A percentile compares a stretch with the other conserved stretches of the same genome.
phyloP scores from a whole-genome alignment of 257 asterid genomes.

The Solanum chaucha region DNA sequence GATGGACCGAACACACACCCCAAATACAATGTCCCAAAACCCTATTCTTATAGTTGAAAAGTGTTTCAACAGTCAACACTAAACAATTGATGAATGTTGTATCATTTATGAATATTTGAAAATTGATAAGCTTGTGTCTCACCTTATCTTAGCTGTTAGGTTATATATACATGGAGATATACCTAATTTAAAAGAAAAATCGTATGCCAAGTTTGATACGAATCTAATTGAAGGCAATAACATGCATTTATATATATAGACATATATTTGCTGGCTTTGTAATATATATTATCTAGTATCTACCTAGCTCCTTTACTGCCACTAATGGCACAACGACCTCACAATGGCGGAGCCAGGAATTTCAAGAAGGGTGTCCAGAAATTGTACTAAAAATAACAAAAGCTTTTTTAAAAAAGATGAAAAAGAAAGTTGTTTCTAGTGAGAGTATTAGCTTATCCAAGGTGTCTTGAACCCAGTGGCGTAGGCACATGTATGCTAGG shows the following conservation, averaged over 20 bases:
- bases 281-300: not conserved
- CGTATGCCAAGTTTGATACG: not conserved
- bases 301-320: not conserved
- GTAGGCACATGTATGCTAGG: too few species aligned
- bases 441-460: not conserved
- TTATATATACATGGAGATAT: not conserved
- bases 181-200: not conserved
- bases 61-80: not conserved
- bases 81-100: not conserved
- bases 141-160: not conserved
- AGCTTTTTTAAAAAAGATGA: not conserved
- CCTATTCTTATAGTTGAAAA: not conserved
- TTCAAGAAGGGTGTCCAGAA: too few species aligned
- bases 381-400: not conserved
- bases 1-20: not conserved
- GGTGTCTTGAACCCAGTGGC: not conserved
- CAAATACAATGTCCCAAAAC: not conserved
- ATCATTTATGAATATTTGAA: not conserved
- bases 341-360: too few species aligned
- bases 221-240: not conserved
- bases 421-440: not conserved
- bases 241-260: not conserved
- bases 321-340: not conserved
- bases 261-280: not conserved
- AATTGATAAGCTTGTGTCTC: not conserved